Evolutionary conservation across 495 filamentous ascomycete genomes (phyloP), one percentile per base, ranked within the genome.

Genomic region (Ramalina intermedia): DNA sequence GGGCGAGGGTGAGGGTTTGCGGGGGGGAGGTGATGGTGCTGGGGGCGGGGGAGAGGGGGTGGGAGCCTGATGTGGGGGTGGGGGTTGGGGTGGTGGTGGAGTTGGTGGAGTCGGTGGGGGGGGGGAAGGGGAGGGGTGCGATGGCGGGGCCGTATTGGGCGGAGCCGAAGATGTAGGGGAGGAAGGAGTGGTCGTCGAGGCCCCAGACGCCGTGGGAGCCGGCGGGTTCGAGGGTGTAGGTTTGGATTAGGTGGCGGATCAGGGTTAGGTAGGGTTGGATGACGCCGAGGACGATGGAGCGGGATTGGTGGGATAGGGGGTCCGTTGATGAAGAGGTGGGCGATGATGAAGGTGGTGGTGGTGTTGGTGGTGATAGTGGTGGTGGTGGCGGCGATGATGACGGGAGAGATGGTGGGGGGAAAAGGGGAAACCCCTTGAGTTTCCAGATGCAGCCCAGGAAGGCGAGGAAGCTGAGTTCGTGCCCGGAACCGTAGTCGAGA

Each of bases 181-280:
- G 69, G 68, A 96, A 99, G 54, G 94, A 90, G 72, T 96, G 94
- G 63, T 99, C 91, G 58, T 99, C 91, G 17, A 99, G 72, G 4
- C 91, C 91, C 91, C 91, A 98, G 26, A 98, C 91, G 14, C 90
- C 90, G 58, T 94, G 87, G 6, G 87, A 91, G 18, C 88, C 90
- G 0, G 91, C 91, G 6, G 91, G 91, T 58, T 98, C 91, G 41
- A 98, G 80, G 43, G 91, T 95, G 66, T 96, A 98, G 20, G 83
- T 85, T 43, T 75, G 79, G 60, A 96, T 94, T 4, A 96, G 71
- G 8, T 69, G 66, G 24, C 88, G 84, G 71, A 94, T 82, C 38
- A 96, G 73, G n/a, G 12, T 23, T 16, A 70, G 82, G 48, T 69
- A 90, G 74, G 85, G 86, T 56, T 93, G 80, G 43, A 96, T 73